Evolutionary conservation across 768 basidiomycete species (phyloP).

Genomic region (Lentinula raphanica): DNA sequence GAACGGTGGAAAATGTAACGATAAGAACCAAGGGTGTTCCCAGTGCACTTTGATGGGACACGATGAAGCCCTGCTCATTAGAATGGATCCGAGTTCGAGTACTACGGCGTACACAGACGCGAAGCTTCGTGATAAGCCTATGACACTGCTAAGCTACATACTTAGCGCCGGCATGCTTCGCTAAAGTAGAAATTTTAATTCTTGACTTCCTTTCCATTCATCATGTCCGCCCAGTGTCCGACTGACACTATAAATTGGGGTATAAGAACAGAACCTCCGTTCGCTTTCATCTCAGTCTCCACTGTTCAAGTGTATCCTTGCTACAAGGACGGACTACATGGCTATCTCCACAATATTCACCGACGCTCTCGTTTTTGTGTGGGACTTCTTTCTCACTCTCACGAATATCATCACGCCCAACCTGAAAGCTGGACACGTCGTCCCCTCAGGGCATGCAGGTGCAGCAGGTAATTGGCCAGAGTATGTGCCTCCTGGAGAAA

Average conservation of each 20-base stretch:
- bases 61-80: too few species aligned
- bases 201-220: background rate
- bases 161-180: background rate
- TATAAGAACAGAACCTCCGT: background rate
- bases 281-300: background rate
- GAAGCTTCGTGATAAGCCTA: too few species aligned
- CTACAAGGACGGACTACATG: too few species aligned
- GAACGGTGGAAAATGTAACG: conserved; percentile 40
- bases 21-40: too few species aligned
- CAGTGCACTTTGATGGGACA: too few species aligned
- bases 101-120: too few species aligned
- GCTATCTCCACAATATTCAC: conserved; percentile 27
- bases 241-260: background rate
- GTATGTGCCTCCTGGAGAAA: conserved; percentile 49
- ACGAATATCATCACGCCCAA: conserved; percentile 48
- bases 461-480: conserved; percentile 65
- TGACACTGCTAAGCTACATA: too few species aligned
- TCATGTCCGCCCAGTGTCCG: background rate
- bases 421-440: conserved; percentile 48
- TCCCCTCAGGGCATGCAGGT: conserved; percentile 50
- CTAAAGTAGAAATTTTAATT: background rate
- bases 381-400: conserved; percentile 49
- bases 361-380: conserved; percentile 32
- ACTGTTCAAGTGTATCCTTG: conserved; percentile 5
- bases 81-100: too few species aligned